Conservation (phyloP, 768 basidiomycete species). For the Phanerodontia chrysosporium region DNA sequence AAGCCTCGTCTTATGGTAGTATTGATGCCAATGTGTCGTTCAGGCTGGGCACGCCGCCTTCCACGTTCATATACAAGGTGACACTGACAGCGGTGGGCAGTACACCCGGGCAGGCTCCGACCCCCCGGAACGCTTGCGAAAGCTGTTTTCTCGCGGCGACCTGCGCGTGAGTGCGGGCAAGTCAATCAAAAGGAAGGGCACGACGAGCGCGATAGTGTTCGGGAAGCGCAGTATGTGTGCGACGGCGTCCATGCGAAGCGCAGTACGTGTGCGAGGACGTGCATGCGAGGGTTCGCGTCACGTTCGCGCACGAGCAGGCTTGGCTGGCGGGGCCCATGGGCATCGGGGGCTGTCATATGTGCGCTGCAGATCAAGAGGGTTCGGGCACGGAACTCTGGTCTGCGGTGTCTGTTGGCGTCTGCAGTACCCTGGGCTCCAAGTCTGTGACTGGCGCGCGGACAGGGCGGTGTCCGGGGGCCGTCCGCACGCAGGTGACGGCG, state of each 20-base stretch:
- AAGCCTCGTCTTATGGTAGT: background rate
- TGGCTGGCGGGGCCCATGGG: background rate
- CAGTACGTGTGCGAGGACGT: background rate
- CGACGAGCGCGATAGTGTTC: background rate
- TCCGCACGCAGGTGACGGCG: background rate
- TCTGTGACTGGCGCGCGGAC: background rate
- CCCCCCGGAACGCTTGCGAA: background rate
- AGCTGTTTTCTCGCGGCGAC: background rate
- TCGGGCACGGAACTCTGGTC: slow-evolving; percentile 8
- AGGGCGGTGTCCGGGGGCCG: slow-evolving; percentile 4
- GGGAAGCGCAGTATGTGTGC: background rate
- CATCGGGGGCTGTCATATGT: background rate
- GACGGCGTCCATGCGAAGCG: background rate
- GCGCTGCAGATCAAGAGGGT: background rate
- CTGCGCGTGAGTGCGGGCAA: background rate
- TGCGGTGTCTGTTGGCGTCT: slow-evolving; percentile 3
- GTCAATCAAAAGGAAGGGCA: slow-evolving; percentile 2
- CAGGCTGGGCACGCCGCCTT: background rate
- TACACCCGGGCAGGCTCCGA: background rate
- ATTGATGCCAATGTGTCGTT: background rate
- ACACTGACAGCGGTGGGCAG: background rate
- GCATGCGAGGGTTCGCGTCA: background rate
- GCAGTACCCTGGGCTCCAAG: background rate
- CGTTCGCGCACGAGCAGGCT: background rate
- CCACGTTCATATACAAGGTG: background rate